phyloP scores from a whole-genome alignment of 495 filamentous ascomycete species.

The Penicillium angulare region DNA sequence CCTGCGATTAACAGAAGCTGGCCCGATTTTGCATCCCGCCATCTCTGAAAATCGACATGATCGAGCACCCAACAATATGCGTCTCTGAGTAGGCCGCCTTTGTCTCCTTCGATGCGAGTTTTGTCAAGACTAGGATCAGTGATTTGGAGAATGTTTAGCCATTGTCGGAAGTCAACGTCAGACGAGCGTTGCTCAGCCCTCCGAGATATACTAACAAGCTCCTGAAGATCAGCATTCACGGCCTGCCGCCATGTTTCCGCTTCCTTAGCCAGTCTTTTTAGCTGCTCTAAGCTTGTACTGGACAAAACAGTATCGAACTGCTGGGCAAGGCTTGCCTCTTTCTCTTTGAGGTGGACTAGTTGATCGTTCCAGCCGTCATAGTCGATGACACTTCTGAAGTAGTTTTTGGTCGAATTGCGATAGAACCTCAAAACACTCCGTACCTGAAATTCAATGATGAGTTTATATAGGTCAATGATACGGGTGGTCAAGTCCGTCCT shows the following conservation, averaged over 20 bases:
- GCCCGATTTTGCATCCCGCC: not conserved
- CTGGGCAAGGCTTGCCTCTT: not conserved
- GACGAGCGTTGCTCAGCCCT: too few species aligned
- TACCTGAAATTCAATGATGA: constrained; percentile 9
- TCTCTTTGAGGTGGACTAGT: not conserved
- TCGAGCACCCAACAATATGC: not conserved
- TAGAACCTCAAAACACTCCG: constrained; percentile 10
- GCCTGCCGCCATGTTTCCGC: too few species aligned
- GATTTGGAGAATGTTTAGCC: too few species aligned
- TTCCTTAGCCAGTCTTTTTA: too few species aligned
- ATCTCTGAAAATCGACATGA: not conserved
- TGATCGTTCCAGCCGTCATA: constrained; percentile 3
- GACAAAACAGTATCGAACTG: not conserved
- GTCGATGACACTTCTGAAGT: constrained; percentile 1
- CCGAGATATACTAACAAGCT: too few species aligned
- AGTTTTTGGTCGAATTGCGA: constrained; percentile 3
- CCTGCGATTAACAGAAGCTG: not conserved
- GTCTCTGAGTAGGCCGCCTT: not conserved
- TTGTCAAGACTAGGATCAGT: not conserved
- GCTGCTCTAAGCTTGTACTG: too few species aligned
- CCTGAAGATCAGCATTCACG: too few species aligned
- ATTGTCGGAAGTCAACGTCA: too few species aligned
- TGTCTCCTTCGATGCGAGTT: not conserved
- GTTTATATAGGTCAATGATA: constrained; percentile 4
- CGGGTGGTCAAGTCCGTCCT: not conserved